These are phyloP conservation scores for Meyerozyma elateridarum DNA, from an alignment of 1,139 yeast genomes.

Conservation along the genomic window DNA sequence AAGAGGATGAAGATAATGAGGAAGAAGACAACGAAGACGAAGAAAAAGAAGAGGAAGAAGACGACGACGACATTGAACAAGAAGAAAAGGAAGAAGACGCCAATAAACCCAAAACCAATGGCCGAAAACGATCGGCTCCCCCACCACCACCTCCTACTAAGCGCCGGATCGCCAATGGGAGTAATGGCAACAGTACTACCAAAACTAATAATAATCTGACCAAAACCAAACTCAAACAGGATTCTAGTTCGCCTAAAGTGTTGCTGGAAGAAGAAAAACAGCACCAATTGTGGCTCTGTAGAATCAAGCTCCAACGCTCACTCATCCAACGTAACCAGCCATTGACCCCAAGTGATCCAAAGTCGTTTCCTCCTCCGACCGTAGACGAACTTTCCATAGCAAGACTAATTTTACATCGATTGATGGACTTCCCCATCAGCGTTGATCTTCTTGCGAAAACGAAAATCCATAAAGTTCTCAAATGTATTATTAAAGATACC, in stretches of 20 bases:
- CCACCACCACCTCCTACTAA: conserved; percentile 3
- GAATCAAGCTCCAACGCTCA: conserved; percentile 42
- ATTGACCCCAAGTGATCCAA: conserved; percentile 31
- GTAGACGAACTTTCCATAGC: conserved; percentile 54
- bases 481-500: conserved; percentile 41
- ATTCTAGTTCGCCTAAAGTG: conserved; percentile 5
- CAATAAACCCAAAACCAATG: conserved; percentile 7
- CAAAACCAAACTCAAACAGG: conserved; percentile 5
- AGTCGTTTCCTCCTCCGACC: conserved; percentile 35
- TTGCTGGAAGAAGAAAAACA: conserved; percentile 28
- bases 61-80: conserved; percentile 8
- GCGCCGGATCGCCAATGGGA: conserved; percentile 5
- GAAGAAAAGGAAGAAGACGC: conserved; percentile 8
- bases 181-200: conserved; percentile 7
- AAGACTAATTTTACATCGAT: conserved; percentile 47
- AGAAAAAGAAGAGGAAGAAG: conserved; percentile 9
- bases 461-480: conserved; percentile 50
- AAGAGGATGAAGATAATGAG: conserved; percentile 10
- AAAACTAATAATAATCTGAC: conserved; percentile 5
- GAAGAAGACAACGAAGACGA: conserved; percentile 9
- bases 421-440: conserved; percentile 47
- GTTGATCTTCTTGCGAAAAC: conserved; percentile 51
- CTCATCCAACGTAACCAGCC: conserved; percentile 43
- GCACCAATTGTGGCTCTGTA: conserved; percentile 45
- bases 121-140: conserved; percentile 4